These are phyloP conservation scores for Vigna hirtella DNA, from an alignment of 306 rosid genomes.

Conservation along the genomic window DNA sequence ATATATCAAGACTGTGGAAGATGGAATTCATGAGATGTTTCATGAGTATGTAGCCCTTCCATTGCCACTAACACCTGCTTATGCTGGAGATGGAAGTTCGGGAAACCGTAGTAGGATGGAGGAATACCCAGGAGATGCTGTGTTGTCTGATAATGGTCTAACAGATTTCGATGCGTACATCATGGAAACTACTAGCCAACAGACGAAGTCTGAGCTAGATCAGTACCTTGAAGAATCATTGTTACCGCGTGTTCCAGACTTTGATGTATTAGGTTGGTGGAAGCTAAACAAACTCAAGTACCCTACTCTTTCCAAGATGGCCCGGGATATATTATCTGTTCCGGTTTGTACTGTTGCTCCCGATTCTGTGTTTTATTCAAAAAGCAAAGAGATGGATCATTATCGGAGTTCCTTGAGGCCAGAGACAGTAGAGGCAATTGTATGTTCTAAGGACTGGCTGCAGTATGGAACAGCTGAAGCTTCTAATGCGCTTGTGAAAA, in stretches of 20 bases:
- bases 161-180: slow-evolving; percentile 92
- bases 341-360: slow-evolving; percentile 72
- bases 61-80: slow-evolving; percentile 82
- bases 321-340: slow-evolving; percentile 79
- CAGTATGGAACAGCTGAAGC: slow-evolving; percentile 59
- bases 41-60: slow-evolving; percentile 85
- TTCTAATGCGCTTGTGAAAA: slow-evolving; percentile 58
- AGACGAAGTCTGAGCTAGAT: slow-evolving; percentile 86
- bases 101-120: slow-evolving; percentile 52
- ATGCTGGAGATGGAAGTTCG: slow-evolving; percentile 68
- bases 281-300: slow-evolving; percentile 86
- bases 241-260: slow-evolving; percentile 82
- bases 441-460: slow-evolving; percentile 98
- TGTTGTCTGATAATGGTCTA: slow-evolving; percentile 75
- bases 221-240: slow-evolving; percentile 91
- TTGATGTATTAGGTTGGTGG: slow-evolving; percentile 94
- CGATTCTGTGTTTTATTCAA: slow-evolving; percentile 64
- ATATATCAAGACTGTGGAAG: slow-evolving; percentile 78
- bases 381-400: slow-evolving; percentile 74
- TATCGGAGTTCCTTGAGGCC: slow-evolving; percentile 83
- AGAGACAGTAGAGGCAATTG: slow-evolving; percentile 86
- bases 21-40: slow-evolving; percentile 89
- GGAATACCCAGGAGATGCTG: slow-evolving; percentile 64
- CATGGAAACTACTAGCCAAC: slow-evolving; percentile 92
- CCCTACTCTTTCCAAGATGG: slow-evolving; percentile 96